Percentiles rank a stretch among this genome's conserved stretches.
These are phyloP conservation scores for Amanita polypyramis DNA, from an alignment of 768 basidiomycete genomes.

Conservation along the genomic window DNA sequence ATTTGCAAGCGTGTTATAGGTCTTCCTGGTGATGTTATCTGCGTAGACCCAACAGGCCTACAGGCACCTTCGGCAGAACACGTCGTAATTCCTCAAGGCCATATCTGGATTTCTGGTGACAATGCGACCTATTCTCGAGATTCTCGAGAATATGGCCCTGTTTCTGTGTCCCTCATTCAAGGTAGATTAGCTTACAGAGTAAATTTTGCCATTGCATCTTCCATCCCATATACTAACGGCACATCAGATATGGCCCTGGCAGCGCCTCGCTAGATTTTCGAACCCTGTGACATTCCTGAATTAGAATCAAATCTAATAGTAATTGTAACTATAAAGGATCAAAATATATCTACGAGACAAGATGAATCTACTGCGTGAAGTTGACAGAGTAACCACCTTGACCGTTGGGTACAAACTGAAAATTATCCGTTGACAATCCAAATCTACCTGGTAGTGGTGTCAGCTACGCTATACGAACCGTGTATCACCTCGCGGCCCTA, in stretches of 20 bases:
- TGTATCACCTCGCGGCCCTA: slow-evolving; percentile 18
- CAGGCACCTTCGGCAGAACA: slow-evolving; percentile 60
- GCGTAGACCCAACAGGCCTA: slow-evolving; percentile 75
- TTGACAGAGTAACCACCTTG: slow-evolving; percentile 96
- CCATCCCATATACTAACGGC: slow-evolving; percentile 4
- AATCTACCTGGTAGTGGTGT: slow-evolving; percentile 59
- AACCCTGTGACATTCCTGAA: slow-evolving; percentile 32
- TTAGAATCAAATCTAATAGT: slow-evolving; percentile 7
- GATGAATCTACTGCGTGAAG: slow-evolving; percentile 34
- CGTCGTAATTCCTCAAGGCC: slow-evolving; percentile 71
- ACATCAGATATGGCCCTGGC: slow-evolving; percentile 33
- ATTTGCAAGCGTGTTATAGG: slow-evolving; percentile 90
- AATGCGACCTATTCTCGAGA: slow-evolving; percentile 78
- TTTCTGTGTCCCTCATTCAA: slow-evolving; percentile 70
- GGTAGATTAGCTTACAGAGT: slow-evolving; percentile 62
- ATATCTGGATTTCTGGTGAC: slow-evolving; percentile 89
- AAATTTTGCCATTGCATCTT: slow-evolving; percentile 12
- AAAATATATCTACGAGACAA: neutral
- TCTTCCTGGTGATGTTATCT: slow-evolving; percentile 80
- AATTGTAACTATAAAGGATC: slow-evolving; percentile 1
- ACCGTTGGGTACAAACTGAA: slow-evolving; percentile 90
- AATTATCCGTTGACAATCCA: slow-evolving; percentile 92
- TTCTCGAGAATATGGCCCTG: slow-evolving; percentile 88
- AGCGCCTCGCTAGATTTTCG: slow-evolving; percentile 28
- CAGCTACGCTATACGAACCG: neutral